Evolutionary conservation across 768 basidiomycete species (phyloP), one percentile per base, ranked within the genome.

Genomic region (Suillus lakei): DNA sequence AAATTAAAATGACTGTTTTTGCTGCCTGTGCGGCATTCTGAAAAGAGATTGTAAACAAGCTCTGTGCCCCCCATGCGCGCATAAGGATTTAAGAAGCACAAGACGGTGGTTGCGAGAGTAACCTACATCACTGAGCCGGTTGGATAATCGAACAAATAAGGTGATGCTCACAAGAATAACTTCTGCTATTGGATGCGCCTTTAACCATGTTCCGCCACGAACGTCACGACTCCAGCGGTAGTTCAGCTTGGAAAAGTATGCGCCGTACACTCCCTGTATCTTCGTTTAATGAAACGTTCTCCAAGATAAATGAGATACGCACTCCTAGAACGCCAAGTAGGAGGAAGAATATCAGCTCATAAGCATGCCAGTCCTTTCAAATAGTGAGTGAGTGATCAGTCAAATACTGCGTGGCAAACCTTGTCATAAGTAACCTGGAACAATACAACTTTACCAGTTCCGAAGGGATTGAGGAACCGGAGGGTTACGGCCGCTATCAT

Each of bases 401-500:
- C 10, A 21, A 41, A 56, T 56, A 63, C 9, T 26, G 38, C 28
- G 26, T 7, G 9, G 32, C 71, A 12, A 62, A 90, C 93, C 82
- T 87, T 92, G 73, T 92, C 91, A 71, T 96, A 98, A 0, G 91
- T 92, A 48, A 96, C 94, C 71, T 94, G 92, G 76, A 96, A 96
- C 50, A 98, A 81, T 0, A 98, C 96, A 26, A 98, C 82, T 74
- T 98, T 98, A 28, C 95, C 95, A 5, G 94, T 97, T 16, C 95
- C 93, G 72, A 98, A 98, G 0, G 98, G 98, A 76, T 99, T 92
- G 41, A 99, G 88, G 66, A 96, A 91, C 78, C 90, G 86, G 53
- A 99, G 81, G 0, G 97, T 97, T 70, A 98, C 91, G 1, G 97
- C 97, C 2, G 98, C 98, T 69, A 99, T 93, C 85, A 99, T 90